Conservation (phyloP, 2,329 filamentous ascomycete species). For the Penicillium sp. region DNA sequence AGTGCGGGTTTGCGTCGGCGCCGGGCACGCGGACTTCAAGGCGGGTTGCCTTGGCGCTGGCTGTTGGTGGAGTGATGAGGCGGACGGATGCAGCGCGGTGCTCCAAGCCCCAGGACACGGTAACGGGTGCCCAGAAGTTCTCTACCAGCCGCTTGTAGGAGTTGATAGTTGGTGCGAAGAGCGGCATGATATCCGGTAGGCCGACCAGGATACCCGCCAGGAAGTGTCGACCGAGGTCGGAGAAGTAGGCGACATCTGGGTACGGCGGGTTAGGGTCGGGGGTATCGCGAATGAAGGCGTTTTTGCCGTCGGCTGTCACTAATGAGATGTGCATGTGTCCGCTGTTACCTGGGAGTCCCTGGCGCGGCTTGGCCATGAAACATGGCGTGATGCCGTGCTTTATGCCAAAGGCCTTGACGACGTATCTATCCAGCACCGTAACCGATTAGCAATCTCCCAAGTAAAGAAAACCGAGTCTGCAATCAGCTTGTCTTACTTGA, state of each 20-base stretch:
- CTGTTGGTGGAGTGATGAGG: conserved; percentile 82
- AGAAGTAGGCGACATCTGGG: conserved; percentile 73
- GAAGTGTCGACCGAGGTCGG: conserved; percentile 87
- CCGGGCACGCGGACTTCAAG: conserved; percentile 92
- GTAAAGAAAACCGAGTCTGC: not conserved
- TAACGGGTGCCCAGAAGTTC: conserved; percentile 98
- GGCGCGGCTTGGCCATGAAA: conserved; percentile 97
- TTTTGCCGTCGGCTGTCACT: conserved; percentile 74
- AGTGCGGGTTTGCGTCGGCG: conserved; percentile 88
- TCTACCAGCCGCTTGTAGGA: conserved; percentile 97
- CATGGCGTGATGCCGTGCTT: conserved; percentile 90
- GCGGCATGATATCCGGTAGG: conserved; percentile 90
- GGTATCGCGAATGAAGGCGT: conserved; percentile 73
- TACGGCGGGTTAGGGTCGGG: conserved; percentile 70
- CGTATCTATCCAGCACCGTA: conserved; percentile 55
- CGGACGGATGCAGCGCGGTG: conserved; percentile 90
- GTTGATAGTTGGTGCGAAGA: conserved; percentile 92
- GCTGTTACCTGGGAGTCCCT: conserved; percentile 88
- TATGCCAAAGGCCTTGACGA: conserved; percentile 82
- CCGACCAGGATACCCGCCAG: conserved; percentile 85
- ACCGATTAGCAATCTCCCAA: conserved; percentile 9
- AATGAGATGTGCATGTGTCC: conserved; percentile 95
- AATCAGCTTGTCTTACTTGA: conserved; percentile 71
- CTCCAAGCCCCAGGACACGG: conserved; percentile 94
- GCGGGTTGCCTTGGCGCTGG: conserved; percentile 78